A percentile compares a stretch with the other conserved stretches of the same genome.
Conservation (phyloP, 1,139 yeast genomes). For the Candida pseudoviswanathii region DNA sequence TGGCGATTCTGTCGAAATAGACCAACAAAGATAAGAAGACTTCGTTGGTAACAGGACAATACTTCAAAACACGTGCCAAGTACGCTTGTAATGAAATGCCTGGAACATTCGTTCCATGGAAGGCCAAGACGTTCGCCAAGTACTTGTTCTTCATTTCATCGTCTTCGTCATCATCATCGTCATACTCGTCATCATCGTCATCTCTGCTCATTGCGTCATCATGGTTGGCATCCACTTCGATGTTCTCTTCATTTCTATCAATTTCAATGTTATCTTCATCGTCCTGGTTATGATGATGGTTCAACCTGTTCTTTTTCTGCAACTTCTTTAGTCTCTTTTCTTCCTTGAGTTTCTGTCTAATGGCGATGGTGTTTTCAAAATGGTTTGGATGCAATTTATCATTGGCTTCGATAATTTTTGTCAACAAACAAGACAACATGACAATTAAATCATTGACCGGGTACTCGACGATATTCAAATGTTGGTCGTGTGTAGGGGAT, state of each 20-base stretch:
- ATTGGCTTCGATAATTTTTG: constrained; percentile 90
- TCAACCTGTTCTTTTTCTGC: constrained; percentile 21
- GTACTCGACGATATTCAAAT: constrained; percentile 78
- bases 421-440: constrained; percentile 83
- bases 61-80: constrained; percentile 84
- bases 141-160: constrained; percentile 56
- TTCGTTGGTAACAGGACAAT: constrained; percentile 97
- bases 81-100: constrained; percentile 91
- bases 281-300: constrained; percentile 14
- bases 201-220: constrained; percentile 11
- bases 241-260: constrained; percentile 13
- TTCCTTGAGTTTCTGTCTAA: constrained; percentile 46
- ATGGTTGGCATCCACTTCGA: constrained; percentile 16
- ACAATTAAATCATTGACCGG: constrained; percentile 78
- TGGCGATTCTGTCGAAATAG: constrained; percentile 92
- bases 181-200: constrained; percentile 22
- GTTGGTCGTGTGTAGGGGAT: constrained; percentile 42
- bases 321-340: constrained; percentile 33
- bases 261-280: constrained; percentile 19
- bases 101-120: constrained; percentile 95
- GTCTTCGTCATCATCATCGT: constrained; percentile 41
- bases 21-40: constrained; percentile 88
- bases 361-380: constrained; percentile 54
- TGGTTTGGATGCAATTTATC: constrained; percentile 80
- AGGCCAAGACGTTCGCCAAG: constrained; percentile 79